Evolutionary conservation across 2,329 filamentous ascomycete species (phyloP), one percentile per base, ranked within the genome.

Genomic region (Alternaria sp.): DNA sequence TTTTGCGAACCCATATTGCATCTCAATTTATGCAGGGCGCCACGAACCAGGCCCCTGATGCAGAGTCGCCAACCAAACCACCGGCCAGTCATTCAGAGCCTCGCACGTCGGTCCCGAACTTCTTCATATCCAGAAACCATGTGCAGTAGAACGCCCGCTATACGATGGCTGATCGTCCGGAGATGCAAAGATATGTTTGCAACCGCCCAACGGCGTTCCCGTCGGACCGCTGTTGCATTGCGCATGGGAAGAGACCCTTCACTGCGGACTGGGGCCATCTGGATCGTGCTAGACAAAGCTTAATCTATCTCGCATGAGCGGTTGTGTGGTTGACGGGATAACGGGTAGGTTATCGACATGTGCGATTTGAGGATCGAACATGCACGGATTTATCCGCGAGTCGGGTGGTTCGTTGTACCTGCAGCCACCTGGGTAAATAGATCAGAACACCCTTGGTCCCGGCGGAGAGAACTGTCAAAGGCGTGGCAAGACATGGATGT

Each of bases 321-420:
- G 12, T 15, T 60, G 17, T 17, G 25, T 13, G n/a, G 59, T 32
- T 17, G 30, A 52, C 59, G 56, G 61, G 52, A 50, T 52, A 67
- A 60, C 61, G 49, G 65, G 47, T 53, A 65, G 55, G 58, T 59
- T 55, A 50, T 61, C 32, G 32, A 19, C 28, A 40, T 26, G 36
- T 46, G 52, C 32, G 25, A 44, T 25, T 10, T 21, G n/a, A 12
- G n/a, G 12, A 28, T 47, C 23, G 23, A 45, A 12, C 17, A 43
- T 62, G 55, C 55, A 49, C 21, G 23, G 23, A 36, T 66, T 68
- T 68, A 68, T 46, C 66, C 66, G 63, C 36, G 46, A 36, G 15
- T 32, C 17, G 19, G 11, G 19, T 36, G 19, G 43, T 45, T 47
- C 26, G 21, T 32, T 36, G 60, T 57, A 63, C 57, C 59, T 52